phyloP scores from a whole-genome alignment of 371 early-diverging fungal species.

The Rhizopus delemar region DNA sequence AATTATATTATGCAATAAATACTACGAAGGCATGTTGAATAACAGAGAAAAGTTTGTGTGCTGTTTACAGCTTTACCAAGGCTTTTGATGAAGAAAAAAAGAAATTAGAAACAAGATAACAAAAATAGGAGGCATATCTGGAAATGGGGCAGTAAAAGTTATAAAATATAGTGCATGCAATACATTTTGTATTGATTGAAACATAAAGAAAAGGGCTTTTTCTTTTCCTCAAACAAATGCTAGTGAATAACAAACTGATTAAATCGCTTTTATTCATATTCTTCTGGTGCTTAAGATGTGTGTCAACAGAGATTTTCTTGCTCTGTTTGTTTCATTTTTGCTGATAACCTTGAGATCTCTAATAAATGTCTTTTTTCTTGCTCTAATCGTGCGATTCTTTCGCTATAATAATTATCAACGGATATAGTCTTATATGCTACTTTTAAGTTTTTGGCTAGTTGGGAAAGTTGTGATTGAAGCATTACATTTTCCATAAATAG shows the following conservation, averaged over 20 bases:
- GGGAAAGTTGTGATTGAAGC: constrained; percentile 33
- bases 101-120: constrained; percentile 63
- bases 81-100: constrained; percentile 65
- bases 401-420: constrained; percentile 14
- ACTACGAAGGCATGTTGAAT: constrained; percentile 25
- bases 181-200: constrained; percentile 42
- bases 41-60: background rate
- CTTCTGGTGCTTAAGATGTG: too few species aligned
- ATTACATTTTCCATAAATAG: constrained; percentile 45
- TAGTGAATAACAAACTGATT: constrained; percentile 31
- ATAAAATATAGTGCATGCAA: constrained; percentile 63
- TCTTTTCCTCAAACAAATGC: constrained; percentile 12
- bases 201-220: background rate
- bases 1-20: constrained; percentile 65
- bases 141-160: constrained; percentile 66
- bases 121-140: constrained; percentile 68
- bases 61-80: constrained; percentile 65
- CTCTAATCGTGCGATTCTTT: constrained; percentile 28
- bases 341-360: constrained; percentile 25
- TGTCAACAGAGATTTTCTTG: background rate
- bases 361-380: constrained; percentile 36
- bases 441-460: constrained; percentile 30
- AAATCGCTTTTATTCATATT: too few species aligned
- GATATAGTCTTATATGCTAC: constrained; percentile 20
- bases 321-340: background rate